Evolutionary conservation across 768 basidiomycete species (phyloP).

Genomic region (Tylopilus balloui): DNA sequence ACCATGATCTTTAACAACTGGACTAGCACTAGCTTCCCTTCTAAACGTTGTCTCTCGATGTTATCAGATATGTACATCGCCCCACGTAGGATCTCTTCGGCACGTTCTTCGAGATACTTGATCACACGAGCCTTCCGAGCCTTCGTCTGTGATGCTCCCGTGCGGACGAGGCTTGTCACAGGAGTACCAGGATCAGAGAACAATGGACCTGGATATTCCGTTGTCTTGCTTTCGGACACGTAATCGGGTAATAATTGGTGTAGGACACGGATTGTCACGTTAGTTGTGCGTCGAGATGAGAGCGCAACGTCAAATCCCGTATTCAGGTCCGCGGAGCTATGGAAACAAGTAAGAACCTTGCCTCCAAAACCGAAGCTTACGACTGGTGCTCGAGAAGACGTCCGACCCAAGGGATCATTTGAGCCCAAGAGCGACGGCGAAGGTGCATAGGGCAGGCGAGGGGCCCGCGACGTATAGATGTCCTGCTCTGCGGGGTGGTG

Average conservation of each 20-base stretch:
- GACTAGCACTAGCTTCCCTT: slow-evolving; percentile 73
- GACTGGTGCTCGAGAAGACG: slow-evolving; percentile 68
- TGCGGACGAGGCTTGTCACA: slow-evolving; percentile 63
- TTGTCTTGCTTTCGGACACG: slow-evolving; percentile 48
- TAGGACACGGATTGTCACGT: slow-evolving; percentile 62
- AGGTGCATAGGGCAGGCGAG: slow-evolving; percentile 67
- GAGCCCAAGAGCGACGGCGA: slow-evolving; percentile 79
- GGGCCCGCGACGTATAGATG: slow-evolving; percentile 29
- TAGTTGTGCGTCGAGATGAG: slow-evolving; percentile 64
- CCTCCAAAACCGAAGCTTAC: slow-evolving; percentile 95
- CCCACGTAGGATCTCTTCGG: slow-evolving; percentile 73
- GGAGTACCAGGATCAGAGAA: slow-evolving; percentile 69
- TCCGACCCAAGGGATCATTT: slow-evolving; percentile 77
- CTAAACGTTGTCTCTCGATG: slow-evolving; percentile 53
- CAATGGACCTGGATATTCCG: slow-evolving; percentile 82
- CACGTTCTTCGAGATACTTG: slow-evolving; percentile 72
- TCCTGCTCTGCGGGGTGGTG: slow-evolving; percentile 24
- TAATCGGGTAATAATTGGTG: slow-evolving; percentile 68
- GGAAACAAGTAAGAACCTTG: slow-evolving; percentile 84
- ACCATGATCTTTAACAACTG: slow-evolving; percentile 76
- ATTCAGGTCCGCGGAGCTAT: slow-evolving; percentile 57
- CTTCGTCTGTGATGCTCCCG: slow-evolving; percentile 60
- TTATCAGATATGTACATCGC: slow-evolving; percentile 62
- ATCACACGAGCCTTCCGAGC: slow-evolving; percentile 77
- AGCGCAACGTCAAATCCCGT: slow-evolving; percentile 78